Evolutionary conservation across 2,329 filamentous ascomycete species (phyloP), one percentile per base, ranked within the genome.

Genomic region (Monilinia fructicola): DNA sequence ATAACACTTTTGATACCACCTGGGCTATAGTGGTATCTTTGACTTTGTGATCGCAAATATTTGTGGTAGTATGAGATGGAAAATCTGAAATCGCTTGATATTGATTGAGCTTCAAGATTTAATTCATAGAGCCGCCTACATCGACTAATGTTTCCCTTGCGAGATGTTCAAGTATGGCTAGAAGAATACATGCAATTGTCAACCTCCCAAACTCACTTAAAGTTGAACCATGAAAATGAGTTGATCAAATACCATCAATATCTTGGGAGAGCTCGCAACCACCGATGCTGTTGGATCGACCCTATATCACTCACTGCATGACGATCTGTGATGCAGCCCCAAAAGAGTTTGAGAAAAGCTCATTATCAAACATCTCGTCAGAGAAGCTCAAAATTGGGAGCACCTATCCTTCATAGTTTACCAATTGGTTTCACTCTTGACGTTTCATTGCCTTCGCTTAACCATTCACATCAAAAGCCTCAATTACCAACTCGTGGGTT

Each of bases 21-120:
- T 12, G n/a, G 28, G 21, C 58, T 40, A 26, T 48, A 38, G 52
- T 64, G 11, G 40, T 40, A 48, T 21, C 12, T 64, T 64, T 11
- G 14, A 23, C n/a, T 6, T 50, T 38, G 9, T 48, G 54, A 35
- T 59, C 42, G 18, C 7, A 35, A 21, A 48, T 46, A 4, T 23
- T 31, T 3, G 42, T 35, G 31, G 42, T 35, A 35, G 4, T 16
- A 23, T 38, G 21, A 48, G 38, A 56, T 42, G 54, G 14, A 14
- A 56, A 26, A 21, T 40, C 14, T 11, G 54, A 26, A 10, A 56
- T 42, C 10, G 16, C 9, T 18, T 23, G 26, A 21, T 9, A 40
- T 42, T 12, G 35, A 7, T 28, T 40, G 16, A 18, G 23, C 23
- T 40, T 38, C 9, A 10, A 42, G 16, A 16, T 56, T 9, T 18